Evolutionary conservation across 805 yeast species (phyloP), one percentile per base, ranked within the genome.

Genomic region (Cyberlindnera xylosilytica): DNA sequence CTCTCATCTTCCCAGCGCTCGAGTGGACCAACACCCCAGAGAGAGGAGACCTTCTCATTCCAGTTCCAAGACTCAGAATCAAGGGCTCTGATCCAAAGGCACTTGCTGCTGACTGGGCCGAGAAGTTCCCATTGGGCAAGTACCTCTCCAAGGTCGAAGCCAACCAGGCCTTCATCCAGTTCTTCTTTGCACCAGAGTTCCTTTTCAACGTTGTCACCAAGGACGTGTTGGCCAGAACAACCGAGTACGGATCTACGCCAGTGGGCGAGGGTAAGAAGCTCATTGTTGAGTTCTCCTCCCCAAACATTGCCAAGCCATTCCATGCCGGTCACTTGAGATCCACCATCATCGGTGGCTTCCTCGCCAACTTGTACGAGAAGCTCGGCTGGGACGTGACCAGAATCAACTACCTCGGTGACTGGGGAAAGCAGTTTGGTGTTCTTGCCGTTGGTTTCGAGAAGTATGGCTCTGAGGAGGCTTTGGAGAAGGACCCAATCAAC

Each of bases 391-490:
- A 87, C n/a, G 99, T 93, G 34, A 68, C 76, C 53, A 79, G 97
- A 69, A 75, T 91, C 72, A 93, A 93, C 73, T 93, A 93, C 67
- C 74, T 93, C 53, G 99, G 99, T 59, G 99, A 93, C 69, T 93
- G 99, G 99, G 99, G 99, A 44, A 93, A 93, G 69, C 99, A 93
- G 72, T 93, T 91, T 60, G 99, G 99, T 66, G 65, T 93, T 35
- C 74, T 93, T 54, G 99, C 98, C 20, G 84, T 93, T 49, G 99
- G 97, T 36, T 93, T 83, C 65, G 78, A 79, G 43, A 80, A 77
- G 59, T 93, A 85, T 61, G 99, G 99, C 38, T 66, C 74, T 49
- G 95, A 84, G 62, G 86, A 81, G 58, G 69, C 69, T 40, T 74
- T 93, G 50, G 71, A 71, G 42, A 57, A 60, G 36, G 93, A 93